Evolutionary conservation across 1,139 yeast species (phyloP), one percentile per base, ranked within the genome.

Genomic region (Taphrina wiesneri): DNA sequence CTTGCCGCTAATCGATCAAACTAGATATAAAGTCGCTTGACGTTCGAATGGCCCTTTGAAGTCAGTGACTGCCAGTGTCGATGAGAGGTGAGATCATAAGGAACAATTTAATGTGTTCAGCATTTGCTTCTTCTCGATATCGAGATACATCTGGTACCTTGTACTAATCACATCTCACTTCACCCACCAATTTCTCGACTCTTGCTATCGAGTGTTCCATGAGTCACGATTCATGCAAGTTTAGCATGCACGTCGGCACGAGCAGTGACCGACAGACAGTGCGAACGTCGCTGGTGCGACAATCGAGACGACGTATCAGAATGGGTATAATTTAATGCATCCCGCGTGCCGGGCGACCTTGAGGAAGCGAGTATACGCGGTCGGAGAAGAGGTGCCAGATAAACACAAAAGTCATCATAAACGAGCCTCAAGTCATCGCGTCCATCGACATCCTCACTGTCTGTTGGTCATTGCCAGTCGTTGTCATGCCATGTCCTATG

Each of bases 331-430:
- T 54, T 54, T 7, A 52, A 54, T 36, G 34, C 59, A 54, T 54
- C 59, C 59, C 59, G 36, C 47, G 59, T 54, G 46, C 47, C 56
- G 19, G 23, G 39, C 46, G 21, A n/a, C 15, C 19, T 5, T 30
- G 34, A 30, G 34, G 15, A 32, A 7, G 32, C 34, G 15, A 52
- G 56, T 52, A 52, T 52, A 52, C 56, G 56, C 59, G 59, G 59
- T 54, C 59, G 59, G 59, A 54, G 59, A 54, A 54, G 59, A 54
- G 59, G 59, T 54, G 59, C 59, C 59, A 54, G 59, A 54, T 54
- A 54, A 54, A 54, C 59, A 54, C 59, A 54, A 54, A 39, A 39
- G 59, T 54, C 59, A 54, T 54, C 59, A 54, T 25, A 21, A 45
- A 45, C 49, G 28, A 45, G 43, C 17, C 43, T 39, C 43, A 39